Percentiles rank a stretch among this genome's conserved stretches.
phyloP scores from a whole-genome alignment of 495 filamentous ascomycete genomes.

The Elasticomyces elasticus region DNA sequence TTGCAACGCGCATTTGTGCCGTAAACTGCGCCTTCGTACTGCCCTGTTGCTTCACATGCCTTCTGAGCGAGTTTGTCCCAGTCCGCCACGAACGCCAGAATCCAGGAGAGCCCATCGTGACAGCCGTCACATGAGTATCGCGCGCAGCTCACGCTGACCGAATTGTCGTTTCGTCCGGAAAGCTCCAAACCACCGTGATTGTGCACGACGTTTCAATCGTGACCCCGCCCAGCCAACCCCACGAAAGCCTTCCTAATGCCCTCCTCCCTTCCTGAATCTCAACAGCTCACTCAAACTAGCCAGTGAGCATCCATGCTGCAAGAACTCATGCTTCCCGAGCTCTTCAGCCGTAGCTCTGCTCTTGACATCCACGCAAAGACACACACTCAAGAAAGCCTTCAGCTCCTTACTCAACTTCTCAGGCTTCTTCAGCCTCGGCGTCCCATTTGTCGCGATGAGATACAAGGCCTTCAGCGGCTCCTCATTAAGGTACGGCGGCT shows the following conservation, averaged over 20 bases:
- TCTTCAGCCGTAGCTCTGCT: conserved; percentile 85
- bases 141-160: no score
- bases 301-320: conserved; percentile 69
- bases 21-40: no score
- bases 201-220: no score
- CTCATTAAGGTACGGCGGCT: conserved; percentile 95
- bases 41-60: no score
- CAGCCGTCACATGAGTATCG: no score
- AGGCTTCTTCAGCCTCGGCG: conserved; percentile 90
- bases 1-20: no score
- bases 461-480: conserved; percentile 95
- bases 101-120: no score
- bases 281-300: conserved; percentile 76
- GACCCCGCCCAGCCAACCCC: neutral
- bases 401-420: conserved; percentile 94
- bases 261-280: conserved; percentile 52
- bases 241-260: conserved; percentile 6
- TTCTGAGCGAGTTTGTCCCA: no score
- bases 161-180: no score
- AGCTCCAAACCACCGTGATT: no score
- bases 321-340: conserved; percentile 68
- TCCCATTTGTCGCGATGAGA: conserved; percentile 95
- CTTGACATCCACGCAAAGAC: conserved; percentile 91
- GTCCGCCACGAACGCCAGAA: no score
- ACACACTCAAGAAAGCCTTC: conserved; percentile 89